Percentiles rank a stretch among this genome's conserved stretches.
Conservation (phyloP, 1,284 basidiomycete genomes). For the Polyporus tsugae region DNA sequence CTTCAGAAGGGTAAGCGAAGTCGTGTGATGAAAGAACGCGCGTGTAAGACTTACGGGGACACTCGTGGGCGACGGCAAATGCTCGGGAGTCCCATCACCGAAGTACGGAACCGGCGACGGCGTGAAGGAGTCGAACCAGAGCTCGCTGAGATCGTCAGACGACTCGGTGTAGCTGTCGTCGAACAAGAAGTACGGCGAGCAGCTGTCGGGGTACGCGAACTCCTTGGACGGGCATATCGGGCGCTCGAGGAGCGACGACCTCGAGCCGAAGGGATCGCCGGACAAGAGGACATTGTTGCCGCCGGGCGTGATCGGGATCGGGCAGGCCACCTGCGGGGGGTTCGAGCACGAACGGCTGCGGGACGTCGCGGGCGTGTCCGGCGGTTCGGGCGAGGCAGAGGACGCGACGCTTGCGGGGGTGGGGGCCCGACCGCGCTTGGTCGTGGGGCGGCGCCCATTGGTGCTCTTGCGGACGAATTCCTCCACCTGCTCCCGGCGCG, state of each 20-base stretch:
- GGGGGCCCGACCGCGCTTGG: constrained; percentile 13
- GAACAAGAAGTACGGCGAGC: constrained; percentile 20
- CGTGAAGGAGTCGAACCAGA: constrained; percentile 25
- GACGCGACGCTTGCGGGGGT: constrained; percentile 29
- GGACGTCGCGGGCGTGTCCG: constrained; percentile 26
- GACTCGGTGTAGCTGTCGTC: constrained; percentile 27
- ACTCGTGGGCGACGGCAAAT: constrained; percentile 25
- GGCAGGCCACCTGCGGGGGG: constrained; percentile 19
- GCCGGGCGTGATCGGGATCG: constrained; percentile 15
- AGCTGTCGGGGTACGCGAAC: constrained; percentile 23
- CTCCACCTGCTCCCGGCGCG: constrained; percentile 40
- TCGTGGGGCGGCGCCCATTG: constrained; percentile 13
- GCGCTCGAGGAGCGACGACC: constrained; percentile 23
- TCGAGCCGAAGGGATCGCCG: constrained; percentile 15
- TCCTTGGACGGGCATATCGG: constrained; percentile 20
- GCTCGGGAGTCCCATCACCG: constrained; percentile 18
- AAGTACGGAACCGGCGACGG: constrained; percentile 13
- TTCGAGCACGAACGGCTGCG: constrained; percentile 28
- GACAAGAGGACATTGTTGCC: constrained; percentile 16
- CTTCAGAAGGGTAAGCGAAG: background rate
- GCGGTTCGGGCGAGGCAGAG: constrained; percentile 35
- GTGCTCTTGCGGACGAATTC: constrained; percentile 33
- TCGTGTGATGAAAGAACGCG: background rate
- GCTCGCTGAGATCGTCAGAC: constrained; percentile 26
- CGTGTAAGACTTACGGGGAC: constrained; percentile 16